Percentiles rank a stretch among this genome's conserved stretches.
These are phyloP conservation scores for Fusarium clavum DNA, from an alignment of 2,329 filamentous ascomycete species.

Conservation along the genomic window DNA sequence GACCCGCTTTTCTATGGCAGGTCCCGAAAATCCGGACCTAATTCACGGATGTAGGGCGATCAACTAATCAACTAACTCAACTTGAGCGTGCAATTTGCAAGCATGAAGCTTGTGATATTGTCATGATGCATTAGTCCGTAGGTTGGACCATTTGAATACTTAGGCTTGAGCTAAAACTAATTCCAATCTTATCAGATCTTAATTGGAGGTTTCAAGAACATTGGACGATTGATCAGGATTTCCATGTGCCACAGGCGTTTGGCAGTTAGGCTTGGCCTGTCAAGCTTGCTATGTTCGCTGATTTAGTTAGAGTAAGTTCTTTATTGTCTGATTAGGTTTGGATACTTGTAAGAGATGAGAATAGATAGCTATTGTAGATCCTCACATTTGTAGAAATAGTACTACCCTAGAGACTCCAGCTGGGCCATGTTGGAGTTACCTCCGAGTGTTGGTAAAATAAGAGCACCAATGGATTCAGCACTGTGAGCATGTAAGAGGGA, in stretches of 20 bases:
- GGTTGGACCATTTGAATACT: neutral
- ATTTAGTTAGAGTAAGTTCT: neutral
- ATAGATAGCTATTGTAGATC: neutral
- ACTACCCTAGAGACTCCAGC: neutral
- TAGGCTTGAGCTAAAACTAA: too few species aligned
- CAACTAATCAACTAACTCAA: neutral
- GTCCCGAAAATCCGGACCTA: constrained; percentile 8
- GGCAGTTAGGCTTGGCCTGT: accelerated
- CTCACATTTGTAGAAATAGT: neutral
- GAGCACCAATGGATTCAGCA: neutral
- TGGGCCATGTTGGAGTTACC: neutral
- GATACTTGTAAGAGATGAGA: neutral
- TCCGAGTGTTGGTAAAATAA: neutral
- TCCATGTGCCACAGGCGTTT: neutral
- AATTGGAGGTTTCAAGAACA: too few species aligned
- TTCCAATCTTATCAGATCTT: neutral
- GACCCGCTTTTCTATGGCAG: constrained; percentile 2
- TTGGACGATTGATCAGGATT: too few species aligned
- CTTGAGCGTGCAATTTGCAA: neutral
- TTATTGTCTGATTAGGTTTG: neutral
- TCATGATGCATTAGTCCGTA: neutral
- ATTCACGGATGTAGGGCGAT: constrained; percentile 1
- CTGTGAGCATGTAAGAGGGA: neutral
- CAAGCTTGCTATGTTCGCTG: accelerated
- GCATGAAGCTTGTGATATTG: neutral